Evolutionary conservation across 2,329 filamentous ascomycete species (phyloP).

Genomic region (Arthrinium phaeospermum): DNA sequence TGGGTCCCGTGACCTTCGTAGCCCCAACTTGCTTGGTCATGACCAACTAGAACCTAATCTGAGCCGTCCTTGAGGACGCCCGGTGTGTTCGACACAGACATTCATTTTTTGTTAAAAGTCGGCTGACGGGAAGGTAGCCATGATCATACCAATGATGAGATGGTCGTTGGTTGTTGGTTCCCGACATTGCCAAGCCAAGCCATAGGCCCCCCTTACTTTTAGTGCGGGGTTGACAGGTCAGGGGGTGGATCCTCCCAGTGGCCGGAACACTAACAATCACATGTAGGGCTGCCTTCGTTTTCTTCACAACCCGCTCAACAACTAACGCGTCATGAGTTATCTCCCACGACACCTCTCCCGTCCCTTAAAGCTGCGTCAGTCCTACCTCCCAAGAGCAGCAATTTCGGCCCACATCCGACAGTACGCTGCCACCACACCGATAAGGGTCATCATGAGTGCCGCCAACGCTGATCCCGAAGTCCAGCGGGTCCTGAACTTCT

Average conservation of each 20-base stretch:
- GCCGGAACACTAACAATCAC: neutral
- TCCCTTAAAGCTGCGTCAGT: neutral
- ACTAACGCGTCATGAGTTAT: neutral
- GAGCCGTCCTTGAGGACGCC: too few species aligned
- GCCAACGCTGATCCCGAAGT: neutral
- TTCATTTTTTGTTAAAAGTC: too few species aligned
- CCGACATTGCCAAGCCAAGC: neutral
- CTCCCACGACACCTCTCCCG: neutral
- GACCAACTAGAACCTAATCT: neutral
- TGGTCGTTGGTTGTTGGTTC: neutral
- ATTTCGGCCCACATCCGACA: neutral
- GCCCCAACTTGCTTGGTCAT: neutral
- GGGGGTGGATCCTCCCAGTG: too few species aligned
- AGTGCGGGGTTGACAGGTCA: neutral
- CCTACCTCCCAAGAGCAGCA: neutral
- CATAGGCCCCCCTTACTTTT: neutral
- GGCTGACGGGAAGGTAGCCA: too few species aligned
- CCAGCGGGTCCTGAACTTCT: slow-evolving; percentile 26
- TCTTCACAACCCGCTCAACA: neutral
- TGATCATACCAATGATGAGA: too few species aligned
- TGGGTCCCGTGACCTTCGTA: neutral
- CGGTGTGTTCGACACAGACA: too few species aligned
- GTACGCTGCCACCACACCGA: neutral
- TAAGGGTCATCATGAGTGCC: neutral
- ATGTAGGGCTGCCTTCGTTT: neutral